A percentile compares a stretch with the other conserved stretches of the same genome.
These are phyloP conservation scores for Secale cereale DNA, from an alignment of 176 grass and related monocot genomes.

Conservation along the genomic window DNA sequence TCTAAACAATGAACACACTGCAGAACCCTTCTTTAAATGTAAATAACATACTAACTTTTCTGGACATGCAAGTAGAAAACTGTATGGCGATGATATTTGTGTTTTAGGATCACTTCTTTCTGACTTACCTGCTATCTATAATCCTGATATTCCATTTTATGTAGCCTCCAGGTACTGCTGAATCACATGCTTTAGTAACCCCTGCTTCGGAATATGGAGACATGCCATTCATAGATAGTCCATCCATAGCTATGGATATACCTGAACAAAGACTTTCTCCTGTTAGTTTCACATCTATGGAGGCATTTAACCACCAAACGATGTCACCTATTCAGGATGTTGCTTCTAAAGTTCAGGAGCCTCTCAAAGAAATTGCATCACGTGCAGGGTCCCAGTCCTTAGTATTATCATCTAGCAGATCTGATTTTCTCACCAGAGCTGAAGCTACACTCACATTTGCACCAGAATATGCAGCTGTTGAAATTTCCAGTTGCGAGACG, in stretches of 20 bases:
- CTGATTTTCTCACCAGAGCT: conserved; percentile 77
- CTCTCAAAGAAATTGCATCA: conserved; percentile 53
- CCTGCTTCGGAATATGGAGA: conserved; percentile 62
- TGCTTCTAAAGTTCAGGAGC: conserved; percentile 50
- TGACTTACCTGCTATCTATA: conserved; percentile 17
- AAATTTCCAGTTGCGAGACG: conserved; percentile 41
- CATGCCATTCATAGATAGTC: conserved; percentile 54
- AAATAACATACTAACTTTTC: background rate
- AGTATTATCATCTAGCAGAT: conserved; percentile 54
- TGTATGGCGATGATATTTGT: background rate
- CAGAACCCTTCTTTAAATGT: background rate
- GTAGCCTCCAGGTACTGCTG: conserved; percentile 92
- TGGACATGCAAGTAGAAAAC: background rate
- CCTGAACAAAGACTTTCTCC: conserved; percentile 74
- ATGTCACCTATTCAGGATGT: conserved; percentile 60
- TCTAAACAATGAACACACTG: background rate
- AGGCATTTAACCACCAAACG: conserved; percentile 62
- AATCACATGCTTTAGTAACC: conserved; percentile 58
- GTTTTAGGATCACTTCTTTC: conserved; percentile 16
- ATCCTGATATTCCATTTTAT: conserved; percentile 24
- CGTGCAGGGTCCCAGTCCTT: conserved; percentile 34
- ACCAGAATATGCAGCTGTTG: conserved; percentile 90
- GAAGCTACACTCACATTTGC: conserved; percentile 96
- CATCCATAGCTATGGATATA: conserved; percentile 69
- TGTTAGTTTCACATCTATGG: conserved; percentile 65